A percentile compares a stretch with the other conserved stretches of the same genome.
These are phyloP conservation scores for Fusarium cyanostomum DNA, from an alignment of 2,329 filamentous ascomycete species.

Conservation along the genomic window DNA sequence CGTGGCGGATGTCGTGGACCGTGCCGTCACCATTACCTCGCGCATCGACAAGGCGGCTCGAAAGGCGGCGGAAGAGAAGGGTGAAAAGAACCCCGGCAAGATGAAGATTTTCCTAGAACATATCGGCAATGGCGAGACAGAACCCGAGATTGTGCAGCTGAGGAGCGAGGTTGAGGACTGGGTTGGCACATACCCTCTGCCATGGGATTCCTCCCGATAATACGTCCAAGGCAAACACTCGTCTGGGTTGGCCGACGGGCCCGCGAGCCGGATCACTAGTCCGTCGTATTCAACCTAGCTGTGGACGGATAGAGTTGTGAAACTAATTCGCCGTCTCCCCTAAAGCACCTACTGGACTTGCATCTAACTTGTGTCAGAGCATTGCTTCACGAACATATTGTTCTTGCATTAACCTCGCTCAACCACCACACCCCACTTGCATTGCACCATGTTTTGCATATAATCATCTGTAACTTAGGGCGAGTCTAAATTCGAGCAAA, in stretches of 20 bases:
- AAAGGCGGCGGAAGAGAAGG: constrained; percentile 73
- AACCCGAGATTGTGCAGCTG: constrained; percentile 77
- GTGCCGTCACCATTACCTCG: constrained; percentile 80
- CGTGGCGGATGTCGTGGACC: constrained; percentile 86
- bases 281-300: not conserved
- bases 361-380: not conserved
- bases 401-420: not conserved
- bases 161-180: constrained; percentile 80
- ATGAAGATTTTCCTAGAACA: constrained; percentile 75
- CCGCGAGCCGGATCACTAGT: not conserved
- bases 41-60: constrained; percentile 78
- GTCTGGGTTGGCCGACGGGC: not conserved
- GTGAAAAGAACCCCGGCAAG: constrained; percentile 71
- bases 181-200: constrained; percentile 78
- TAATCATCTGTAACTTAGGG: not conserved
- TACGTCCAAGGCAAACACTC: not conserved
- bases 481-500: not conserved
- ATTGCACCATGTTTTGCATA: not conserved
- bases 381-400: not conserved
- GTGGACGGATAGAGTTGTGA: not conserved
- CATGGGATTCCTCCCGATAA: constrained; percentile 64
- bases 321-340: not conserved
- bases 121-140: constrained; percentile 72
- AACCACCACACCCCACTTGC: not conserved
- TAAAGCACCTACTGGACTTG: not conserved